Evolutionary conservation across 2,329 filamentous ascomycete species (phyloP).

Genomic region (Colletotrichum sp.): DNA sequence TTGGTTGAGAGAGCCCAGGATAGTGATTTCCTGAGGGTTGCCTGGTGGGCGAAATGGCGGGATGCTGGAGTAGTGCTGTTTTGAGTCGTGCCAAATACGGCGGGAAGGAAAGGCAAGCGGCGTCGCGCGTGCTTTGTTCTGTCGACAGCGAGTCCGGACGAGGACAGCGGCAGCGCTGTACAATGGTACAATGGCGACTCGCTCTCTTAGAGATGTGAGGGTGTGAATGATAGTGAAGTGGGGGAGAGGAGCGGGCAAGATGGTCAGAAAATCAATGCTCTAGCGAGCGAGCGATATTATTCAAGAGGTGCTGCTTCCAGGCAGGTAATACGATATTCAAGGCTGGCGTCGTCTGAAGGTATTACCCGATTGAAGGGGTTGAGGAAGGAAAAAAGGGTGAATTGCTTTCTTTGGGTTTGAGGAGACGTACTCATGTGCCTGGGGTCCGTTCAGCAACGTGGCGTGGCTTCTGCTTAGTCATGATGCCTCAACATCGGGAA

Average conservation of each 20-base stretch:
- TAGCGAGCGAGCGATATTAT: slow-evolving; percentile 10
- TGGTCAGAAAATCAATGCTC: background rate
- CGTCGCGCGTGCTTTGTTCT: background rate
- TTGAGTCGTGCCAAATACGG: background rate
- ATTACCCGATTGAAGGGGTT: slow-evolving; percentile 12
- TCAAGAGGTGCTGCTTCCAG: slow-evolving; percentile 19
- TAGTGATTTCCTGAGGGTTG: slow-evolving; percentile 34
- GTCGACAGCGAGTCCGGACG: background rate
- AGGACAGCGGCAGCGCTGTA: background rate
- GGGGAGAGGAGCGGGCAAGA: background rate
- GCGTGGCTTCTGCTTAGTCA: slow-evolving; percentile 17
- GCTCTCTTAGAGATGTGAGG: background rate
- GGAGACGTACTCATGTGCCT: slow-evolving; percentile 1
- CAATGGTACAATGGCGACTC: background rate
- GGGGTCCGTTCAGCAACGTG: slow-evolving; percentile 14
- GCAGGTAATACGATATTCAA: slow-evolving; percentile 22
- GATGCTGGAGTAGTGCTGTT: background rate
- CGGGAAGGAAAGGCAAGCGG: background rate
- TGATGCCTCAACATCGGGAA: background rate
- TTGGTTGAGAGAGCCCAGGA: slow-evolving; percentile 23
- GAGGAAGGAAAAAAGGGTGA: background rate
- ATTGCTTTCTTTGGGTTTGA: background rate
- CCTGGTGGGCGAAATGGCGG: background rate
- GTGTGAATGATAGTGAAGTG: background rate
- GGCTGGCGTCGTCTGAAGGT: slow-evolving; percentile 19